Percentiles rank a stretch among this genome's conserved stretches.
Evolutionary conservation across 192 early-diverging fungal species (phyloP).

Genomic region (Rhizoclosmatium globosum): DNA sequence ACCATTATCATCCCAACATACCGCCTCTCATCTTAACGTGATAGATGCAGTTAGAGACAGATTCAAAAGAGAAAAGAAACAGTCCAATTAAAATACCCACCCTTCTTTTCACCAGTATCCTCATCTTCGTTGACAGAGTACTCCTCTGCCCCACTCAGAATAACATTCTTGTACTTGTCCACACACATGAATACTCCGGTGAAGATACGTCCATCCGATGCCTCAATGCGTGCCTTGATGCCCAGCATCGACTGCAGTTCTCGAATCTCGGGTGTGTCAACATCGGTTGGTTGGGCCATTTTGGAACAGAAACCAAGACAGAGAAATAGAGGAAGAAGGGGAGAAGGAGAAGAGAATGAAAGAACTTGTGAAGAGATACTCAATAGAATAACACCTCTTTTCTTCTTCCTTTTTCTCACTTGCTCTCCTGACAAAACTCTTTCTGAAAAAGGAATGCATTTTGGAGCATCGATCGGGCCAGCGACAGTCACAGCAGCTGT

Average conservation of each 20-base stretch:
- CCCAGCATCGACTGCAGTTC: conserved; percentile 19
- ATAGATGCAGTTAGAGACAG: conserved; percentile 15
- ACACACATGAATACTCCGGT: conserved; percentile 76
- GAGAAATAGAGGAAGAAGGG: too few species aligned
- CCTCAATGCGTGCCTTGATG: conserved; percentile 55
- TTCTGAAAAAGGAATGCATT: too few species aligned
- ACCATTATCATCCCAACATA: conserved; percentile 82
- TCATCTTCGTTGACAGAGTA: conserved; percentile 39
- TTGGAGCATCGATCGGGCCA: too few species aligned
- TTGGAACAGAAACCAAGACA: too few species aligned
- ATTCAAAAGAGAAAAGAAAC: not conserved
- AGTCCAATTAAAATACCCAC: conserved; percentile 24
- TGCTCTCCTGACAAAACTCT: too few species aligned
- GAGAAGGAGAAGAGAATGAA: too few species aligned
- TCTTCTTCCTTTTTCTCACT: too few species aligned
- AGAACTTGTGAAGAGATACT: too few species aligned
- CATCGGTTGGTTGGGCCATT: not conserved
- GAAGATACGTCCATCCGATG: conserved; percentile 74
- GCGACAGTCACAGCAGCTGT: too few species aligned
- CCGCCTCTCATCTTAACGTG: conserved; percentile 54
- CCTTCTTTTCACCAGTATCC: conserved; percentile 30
- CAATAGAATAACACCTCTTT: too few species aligned
- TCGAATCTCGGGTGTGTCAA: conserved; percentile 17
- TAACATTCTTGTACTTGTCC: conserved; percentile 78
- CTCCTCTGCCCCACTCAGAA: conserved; percentile 74